Percentiles rank a stretch among this genome's conserved stretches.
Evolutionary conservation across 306 rosid genomes (phyloP).

Genomic region (Crotalaria pallida): DNA sequence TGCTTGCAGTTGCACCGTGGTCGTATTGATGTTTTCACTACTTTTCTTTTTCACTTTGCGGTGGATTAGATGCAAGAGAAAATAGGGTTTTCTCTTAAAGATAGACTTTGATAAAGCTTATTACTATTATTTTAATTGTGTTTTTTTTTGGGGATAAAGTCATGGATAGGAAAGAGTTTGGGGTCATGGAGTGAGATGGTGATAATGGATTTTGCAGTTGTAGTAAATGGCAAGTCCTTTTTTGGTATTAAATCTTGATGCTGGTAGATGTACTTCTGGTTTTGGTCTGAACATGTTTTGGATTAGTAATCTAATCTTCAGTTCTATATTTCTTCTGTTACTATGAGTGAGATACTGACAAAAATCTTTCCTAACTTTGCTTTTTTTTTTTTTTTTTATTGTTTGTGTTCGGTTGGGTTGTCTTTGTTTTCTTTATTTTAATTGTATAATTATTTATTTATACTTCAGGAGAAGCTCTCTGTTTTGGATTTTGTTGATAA

Average conservation of each 20-base stretch:
- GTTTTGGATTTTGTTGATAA: constrained; percentile 73
- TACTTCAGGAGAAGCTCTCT: constrained; percentile 57
- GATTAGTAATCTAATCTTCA: neutral
- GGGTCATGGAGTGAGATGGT: too few species aligned
- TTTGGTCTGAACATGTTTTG: neutral
- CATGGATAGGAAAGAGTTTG: too few species aligned
- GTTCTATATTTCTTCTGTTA: neutral
- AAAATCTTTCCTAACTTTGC: neutral
- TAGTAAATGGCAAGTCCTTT: neutral
- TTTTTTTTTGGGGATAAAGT: too few species aligned
- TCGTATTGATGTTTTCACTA: neutral
- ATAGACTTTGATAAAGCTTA: too few species aligned
- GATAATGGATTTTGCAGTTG: too few species aligned
- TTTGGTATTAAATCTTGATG: neutral
- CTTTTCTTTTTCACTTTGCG: neutral
- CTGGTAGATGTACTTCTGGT: neutral
- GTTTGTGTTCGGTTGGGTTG: neutral
- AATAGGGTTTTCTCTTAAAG: too few species aligned
- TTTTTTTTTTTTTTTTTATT: constrained; percentile 8
- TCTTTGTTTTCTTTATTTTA: neutral
- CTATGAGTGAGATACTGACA: neutral
- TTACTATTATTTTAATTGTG: too few species aligned
- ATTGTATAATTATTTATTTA: constrained; percentile 4
- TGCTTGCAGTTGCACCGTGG: neutral
- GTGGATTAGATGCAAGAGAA: too few species aligned